Conservation (phyloP, 495 filamentous ascomycete species). For the Podospora didyma region DNA sequence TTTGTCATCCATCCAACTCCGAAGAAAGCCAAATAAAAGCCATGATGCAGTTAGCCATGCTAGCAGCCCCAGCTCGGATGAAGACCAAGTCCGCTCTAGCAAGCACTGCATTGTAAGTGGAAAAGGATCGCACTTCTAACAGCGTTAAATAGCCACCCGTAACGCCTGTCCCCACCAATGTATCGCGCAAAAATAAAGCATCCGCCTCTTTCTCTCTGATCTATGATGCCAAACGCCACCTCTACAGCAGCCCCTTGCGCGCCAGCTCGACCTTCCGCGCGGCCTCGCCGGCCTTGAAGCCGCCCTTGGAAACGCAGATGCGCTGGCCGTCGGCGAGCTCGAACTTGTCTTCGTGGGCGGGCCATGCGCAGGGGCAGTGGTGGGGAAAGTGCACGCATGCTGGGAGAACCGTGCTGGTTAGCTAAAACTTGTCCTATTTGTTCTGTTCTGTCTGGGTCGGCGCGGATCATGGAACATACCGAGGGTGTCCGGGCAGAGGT, state of each 20-base stretch:
- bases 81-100: no score
- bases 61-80: no score
- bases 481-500: constrained; percentile 86
- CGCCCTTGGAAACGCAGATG: constrained; percentile 77
- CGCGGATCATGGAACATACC: constrained; percentile 28
- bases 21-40: no score
- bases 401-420: constrained; percentile 8
- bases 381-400: constrained; percentile 91
- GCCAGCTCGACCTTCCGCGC: constrained; percentile 76
- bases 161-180: no score
- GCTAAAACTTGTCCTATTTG: neutral
- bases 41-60: neutral
- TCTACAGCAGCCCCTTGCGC: constrained; percentile 78
- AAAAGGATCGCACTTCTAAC: no score
- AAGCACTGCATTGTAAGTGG: no score
- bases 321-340: constrained; percentile 79
- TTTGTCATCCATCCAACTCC: no score
- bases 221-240: constrained; percentile 25
- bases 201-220: no score
- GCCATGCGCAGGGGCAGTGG: constrained; percentile 87
- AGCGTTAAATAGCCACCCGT: no score
- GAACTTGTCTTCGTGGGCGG: constrained; percentile 78
- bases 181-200: no score
- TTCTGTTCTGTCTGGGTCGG: neutral
- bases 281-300: constrained; percentile 70